Conservation (phyloP, 768 basidiomycete species). For the Artomyces pyxidatus region DNA sequence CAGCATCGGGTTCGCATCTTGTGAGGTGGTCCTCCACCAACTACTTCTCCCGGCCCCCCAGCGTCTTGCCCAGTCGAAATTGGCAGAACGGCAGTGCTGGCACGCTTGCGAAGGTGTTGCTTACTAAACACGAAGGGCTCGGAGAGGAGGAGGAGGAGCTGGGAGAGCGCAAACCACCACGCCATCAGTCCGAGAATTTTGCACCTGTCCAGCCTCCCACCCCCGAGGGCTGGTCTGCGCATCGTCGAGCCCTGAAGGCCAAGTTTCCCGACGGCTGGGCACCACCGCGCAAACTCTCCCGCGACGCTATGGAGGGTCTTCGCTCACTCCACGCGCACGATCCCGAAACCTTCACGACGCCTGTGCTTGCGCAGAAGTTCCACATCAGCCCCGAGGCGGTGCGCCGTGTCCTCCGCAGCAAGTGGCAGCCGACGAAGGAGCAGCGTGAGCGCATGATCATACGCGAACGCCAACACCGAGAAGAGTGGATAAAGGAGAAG, state of each 20-base stretch:
- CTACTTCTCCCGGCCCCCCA: not conserved
- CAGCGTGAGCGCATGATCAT: conserved; percentile 21
- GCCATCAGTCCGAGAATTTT: conserved; percentile 11
- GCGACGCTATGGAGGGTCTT: conserved; percentile 45
- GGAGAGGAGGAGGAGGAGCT: not conserved
- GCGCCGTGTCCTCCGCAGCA: conserved; percentile 38
- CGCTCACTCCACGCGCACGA: conserved; percentile 35
- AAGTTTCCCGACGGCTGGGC: conserved; percentile 36
- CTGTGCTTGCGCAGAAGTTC: conserved; percentile 38
- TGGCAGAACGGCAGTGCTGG: conserved; percentile 10
- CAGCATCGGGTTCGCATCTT: not conserved
- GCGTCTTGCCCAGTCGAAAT: not conserved
- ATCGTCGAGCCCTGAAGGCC: conserved; percentile 26
- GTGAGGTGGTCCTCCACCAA: not conserved
- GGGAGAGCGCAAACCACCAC: conserved; percentile 5
- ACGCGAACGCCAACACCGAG: conserved; percentile 21
- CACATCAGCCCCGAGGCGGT: conserved; percentile 45
- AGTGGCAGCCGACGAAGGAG: conserved; percentile 32
- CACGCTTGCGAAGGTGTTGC: conserved; percentile 6
- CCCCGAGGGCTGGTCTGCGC: conserved; percentile 19
- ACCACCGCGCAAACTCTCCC: conserved; percentile 44
- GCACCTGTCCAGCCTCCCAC: conserved; percentile 14
- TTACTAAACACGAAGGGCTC: not conserved
- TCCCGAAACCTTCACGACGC: conserved; percentile 33
- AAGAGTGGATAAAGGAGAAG: conserved; percentile 15